These are phyloP conservation scores for Penicillium janthinellum DNA, from an alignment of 2,329 filamentous ascomycete genomes.

Conservation along the genomic window DNA sequence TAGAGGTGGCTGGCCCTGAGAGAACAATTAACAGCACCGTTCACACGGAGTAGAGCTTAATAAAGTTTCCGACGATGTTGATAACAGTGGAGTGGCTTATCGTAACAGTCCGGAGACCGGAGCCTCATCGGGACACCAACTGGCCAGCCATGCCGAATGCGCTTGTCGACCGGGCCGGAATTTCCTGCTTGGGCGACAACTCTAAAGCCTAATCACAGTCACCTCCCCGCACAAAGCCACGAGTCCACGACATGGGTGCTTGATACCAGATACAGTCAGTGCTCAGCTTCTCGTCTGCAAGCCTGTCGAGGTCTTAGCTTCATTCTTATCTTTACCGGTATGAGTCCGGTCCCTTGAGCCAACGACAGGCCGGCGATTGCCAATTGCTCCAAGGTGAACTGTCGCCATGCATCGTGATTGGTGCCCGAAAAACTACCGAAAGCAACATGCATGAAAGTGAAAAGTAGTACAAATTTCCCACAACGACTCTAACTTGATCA, in stretches of 20 bases:
- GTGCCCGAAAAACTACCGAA: constrained; percentile 7
- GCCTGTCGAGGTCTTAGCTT: not conserved
- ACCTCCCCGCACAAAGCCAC: not conserved
- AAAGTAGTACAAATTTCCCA: not conserved
- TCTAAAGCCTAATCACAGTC: constrained; percentile 1
- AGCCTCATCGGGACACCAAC: not conserved
- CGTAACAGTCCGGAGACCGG: not conserved
- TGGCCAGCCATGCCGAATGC: not conserved
- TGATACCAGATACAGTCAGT: not conserved
- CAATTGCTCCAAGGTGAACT: not conserved
- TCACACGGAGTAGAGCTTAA: not conserved
- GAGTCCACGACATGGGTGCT: not conserved
- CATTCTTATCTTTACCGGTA: not conserved
- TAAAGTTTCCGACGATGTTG: not conserved
- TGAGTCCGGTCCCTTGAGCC: not conserved
- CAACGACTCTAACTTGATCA: not conserved
- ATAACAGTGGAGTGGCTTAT: not conserved
- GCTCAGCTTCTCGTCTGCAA: not conserved
- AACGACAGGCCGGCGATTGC: constrained; percentile 1
- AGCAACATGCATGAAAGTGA: constrained; percentile 5
- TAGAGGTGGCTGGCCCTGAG: not conserved
- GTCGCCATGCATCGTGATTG: constrained; percentile 7
- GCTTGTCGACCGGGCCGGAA: not conserved
- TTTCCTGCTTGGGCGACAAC: not conserved
- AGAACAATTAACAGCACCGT: too few relatives aligned